phyloP scores from a whole-genome alignment of 73 alveolate genomes.

The Blepharisma stoltei region DNA sequence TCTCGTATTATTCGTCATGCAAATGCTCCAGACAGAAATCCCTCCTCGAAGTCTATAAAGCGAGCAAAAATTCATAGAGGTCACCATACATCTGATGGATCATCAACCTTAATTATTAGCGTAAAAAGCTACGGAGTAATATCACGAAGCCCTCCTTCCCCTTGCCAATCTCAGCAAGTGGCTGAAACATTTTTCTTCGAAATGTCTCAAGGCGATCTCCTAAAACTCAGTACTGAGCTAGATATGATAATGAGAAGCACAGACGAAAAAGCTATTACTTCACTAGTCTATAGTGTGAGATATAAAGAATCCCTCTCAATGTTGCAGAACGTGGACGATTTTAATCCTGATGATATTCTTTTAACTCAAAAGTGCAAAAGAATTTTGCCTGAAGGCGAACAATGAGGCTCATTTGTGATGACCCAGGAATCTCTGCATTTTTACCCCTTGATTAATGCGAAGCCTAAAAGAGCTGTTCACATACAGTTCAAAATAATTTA shows the following conservation, averaged over 20 bases:
- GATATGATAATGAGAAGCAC: constrained; percentile 13
- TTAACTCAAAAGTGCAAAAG: constrained; percentile 24
- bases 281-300: neutral
- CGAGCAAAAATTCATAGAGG: neutral
- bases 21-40: neutral
- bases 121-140: neutral
- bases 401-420: constrained; percentile 26
- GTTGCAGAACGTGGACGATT: constrained; percentile 2
- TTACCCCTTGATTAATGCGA: neutral
- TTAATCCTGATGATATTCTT: constrained; percentile 22
- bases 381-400: constrained; percentile 24
- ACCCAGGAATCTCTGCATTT: neutral
- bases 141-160: constrained; percentile 18
- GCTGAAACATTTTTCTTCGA: neutral
- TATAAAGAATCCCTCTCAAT: neutral
- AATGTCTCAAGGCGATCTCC: neutral
- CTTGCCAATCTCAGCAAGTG: neutral
- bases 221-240: constrained; percentile 12
- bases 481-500: neutral
- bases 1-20: neutral
- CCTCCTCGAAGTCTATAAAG: neutral
- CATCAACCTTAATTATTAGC: neutral
- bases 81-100: neutral
- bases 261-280: constrained; percentile 8
- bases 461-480: constrained; percentile 20